These are phyloP conservation scores for Pichia sp. DNA, from an alignment of 1,139 yeast species.

Conservation along the genomic window DNA sequence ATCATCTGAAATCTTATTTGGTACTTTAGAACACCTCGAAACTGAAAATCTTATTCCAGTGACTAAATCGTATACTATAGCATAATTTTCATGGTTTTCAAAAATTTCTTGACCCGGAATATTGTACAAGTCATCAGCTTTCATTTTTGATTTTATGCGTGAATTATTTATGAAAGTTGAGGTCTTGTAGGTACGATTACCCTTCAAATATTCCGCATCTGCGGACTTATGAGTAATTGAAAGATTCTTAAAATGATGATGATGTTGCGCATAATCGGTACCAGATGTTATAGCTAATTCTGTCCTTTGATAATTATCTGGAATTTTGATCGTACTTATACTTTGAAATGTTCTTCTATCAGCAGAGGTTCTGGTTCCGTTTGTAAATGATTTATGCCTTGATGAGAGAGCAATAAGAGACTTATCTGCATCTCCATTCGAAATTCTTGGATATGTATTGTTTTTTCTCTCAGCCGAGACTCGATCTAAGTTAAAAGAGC, in stretches of 20 bases:
- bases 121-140: constrained; percentile 24
- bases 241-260: neutral
- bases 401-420: neutral
- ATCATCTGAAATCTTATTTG: constrained; percentile 60
- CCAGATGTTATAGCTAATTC: constrained; percentile 19
- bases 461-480: constrained; percentile 1
- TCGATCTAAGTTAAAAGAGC: neutral
- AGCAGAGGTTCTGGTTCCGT: constrained; percentile 11
- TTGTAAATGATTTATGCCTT: neutral
- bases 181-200: constrained; percentile 8
- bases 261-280: constrained; percentile 9
- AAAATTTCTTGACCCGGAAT: constrained; percentile 27
- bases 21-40: constrained; percentile 82
- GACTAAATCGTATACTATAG: constrained; percentile 93
- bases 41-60: constrained; percentile 96
- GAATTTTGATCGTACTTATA: constrained; percentile 25
- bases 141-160: constrained; percentile 19
- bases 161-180: constrained; percentile 20
- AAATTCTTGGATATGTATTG: constrained; percentile 9
- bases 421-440: constrained; percentile 1
- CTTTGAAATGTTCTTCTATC: constrained; percentile 23
- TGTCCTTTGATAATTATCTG: constrained; percentile 25
- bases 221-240: constrained; percentile 1
- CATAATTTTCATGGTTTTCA: constrained; percentile 81
- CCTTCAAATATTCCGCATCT: constrained; percentile 13